A percentile compares a stretch with the other conserved stretches of the same genome.
These are phyloP conservation scores for Penicillium ochrochloron DNA, from an alignment of 495 filamentous ascomycete species.

Conservation along the genomic window DNA sequence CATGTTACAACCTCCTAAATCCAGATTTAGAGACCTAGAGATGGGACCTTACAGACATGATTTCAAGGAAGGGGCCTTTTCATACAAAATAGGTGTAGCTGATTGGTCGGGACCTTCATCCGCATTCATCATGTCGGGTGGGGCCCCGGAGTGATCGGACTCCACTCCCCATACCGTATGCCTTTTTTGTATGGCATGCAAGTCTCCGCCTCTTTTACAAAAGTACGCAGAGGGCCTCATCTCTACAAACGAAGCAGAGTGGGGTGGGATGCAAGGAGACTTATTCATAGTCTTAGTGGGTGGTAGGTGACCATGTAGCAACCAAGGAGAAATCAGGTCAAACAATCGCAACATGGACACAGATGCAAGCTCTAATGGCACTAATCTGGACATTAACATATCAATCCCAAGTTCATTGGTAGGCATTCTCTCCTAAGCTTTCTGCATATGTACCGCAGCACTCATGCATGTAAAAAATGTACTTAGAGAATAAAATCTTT, in stretches of 20 bases:
- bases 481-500: neutral
- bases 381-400: neutral
- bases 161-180: neutral
- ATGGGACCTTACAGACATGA: slow-evolving; percentile 3
- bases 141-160: neutral
- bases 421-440: neutral
- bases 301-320: neutral
- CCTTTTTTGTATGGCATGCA: neutral
- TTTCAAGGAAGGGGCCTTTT: neutral
- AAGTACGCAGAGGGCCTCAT: neutral
- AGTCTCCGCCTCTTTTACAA: neutral
- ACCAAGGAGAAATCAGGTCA: neutral
- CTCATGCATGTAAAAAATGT: neutral
- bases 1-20: neutral
- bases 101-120: neutral
- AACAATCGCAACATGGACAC: neutral
- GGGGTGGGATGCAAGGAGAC: neutral
- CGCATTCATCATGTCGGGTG: neutral
- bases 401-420: neutral
- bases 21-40: neutral
- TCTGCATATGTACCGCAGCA: neutral
- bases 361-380: neutral
- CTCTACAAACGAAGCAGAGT: neutral
- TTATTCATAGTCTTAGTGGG: neutral
- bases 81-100: neutral